These are phyloP conservation scores for Curvularia spicifera DNA, from an alignment of 2,329 filamentous ascomycete genomes.

Conservation along the genomic window DNA sequence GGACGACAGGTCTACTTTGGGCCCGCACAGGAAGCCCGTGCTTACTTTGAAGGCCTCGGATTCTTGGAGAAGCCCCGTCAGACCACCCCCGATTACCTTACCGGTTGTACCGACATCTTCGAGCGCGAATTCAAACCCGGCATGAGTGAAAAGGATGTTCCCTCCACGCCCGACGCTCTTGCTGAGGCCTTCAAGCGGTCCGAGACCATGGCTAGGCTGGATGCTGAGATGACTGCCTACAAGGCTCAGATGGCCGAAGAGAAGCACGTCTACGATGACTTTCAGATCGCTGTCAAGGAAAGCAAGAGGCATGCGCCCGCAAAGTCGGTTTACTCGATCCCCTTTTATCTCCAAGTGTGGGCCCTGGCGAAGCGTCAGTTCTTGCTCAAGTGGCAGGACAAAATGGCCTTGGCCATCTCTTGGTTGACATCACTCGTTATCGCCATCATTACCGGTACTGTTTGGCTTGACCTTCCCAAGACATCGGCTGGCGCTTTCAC, in stretches of 20 bases:
- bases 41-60: constrained; percentile 78
- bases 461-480: constrained; percentile 73
- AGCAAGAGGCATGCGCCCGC: constrained; percentile 77
- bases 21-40: constrained; percentile 68
- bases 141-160: constrained; percentile 68
- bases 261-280: constrained; percentile 74
- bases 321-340: constrained; percentile 80
- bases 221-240: constrained; percentile 72
- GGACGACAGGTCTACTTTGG: constrained; percentile 80
- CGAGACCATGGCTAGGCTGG: constrained; percentile 61
- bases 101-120: constrained; percentile 82
- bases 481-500: constrained; percentile 75
- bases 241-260: constrained; percentile 68
- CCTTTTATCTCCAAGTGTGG: constrained; percentile 83
- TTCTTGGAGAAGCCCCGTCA: constrained; percentile 77
- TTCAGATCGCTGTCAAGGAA: constrained; percentile 75
- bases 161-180: constrained; percentile 70
- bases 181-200: constrained; percentile 74
- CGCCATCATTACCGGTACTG: constrained; percentile 78
- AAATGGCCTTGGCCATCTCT: constrained; percentile 74
- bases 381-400: constrained; percentile 84
- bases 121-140: constrained; percentile 78
- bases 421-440: constrained; percentile 76
- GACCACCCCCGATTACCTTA: constrained; percentile 82
- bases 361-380: constrained; percentile 85